A percentile compares a stretch with the other conserved stretches of the same genome.
These are phyloP conservation scores for Lentithecium fluviatile DNA, from an alignment of 495 filamentous ascomycete species.

Conservation along the genomic window DNA sequence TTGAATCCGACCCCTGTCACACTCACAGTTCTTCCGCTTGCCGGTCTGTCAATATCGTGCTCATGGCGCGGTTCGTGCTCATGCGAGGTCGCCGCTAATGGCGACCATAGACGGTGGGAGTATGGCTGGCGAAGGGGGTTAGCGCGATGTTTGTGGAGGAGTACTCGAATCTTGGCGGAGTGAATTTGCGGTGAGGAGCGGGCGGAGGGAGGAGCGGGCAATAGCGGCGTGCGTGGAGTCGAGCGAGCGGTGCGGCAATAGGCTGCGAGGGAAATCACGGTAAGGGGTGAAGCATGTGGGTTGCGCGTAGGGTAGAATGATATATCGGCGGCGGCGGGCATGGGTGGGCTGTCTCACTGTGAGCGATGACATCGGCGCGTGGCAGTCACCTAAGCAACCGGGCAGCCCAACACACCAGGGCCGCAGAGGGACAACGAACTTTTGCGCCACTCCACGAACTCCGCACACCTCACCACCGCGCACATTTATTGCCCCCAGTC, in stretches of 20 bases:
- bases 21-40: slow-evolving; percentile 85
- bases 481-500: background rate
- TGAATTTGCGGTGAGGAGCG: slow-evolving; percentile 9
- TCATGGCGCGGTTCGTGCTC: slow-evolving; percentile 54
- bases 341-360: background rate
- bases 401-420: background rate
- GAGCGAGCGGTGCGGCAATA: background rate
- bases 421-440: slow-evolving; percentile 7
- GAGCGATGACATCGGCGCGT: slow-evolving; percentile 2
- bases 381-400: background rate
- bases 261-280: background rate
- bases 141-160: slow-evolving; percentile 15
- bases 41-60: slow-evolving; percentile 70
- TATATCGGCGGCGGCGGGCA: background rate
- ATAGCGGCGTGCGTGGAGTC: background rate
- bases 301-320: background rate
- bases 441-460: background rate
- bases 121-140: background rate
- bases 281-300: background rate
- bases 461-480: background rate
- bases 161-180: slow-evolving; percentile 14
- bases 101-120: slow-evolving; percentile 24
- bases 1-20: background rate
- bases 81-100: slow-evolving; percentile 14
- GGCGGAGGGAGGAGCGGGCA: background rate